Percentiles rank a stretch among this genome's conserved stretches.
Evolutionary conservation across 1,284 basidiomycete genomes (phyloP).

Genomic region (Takashimella koratensis): DNA sequence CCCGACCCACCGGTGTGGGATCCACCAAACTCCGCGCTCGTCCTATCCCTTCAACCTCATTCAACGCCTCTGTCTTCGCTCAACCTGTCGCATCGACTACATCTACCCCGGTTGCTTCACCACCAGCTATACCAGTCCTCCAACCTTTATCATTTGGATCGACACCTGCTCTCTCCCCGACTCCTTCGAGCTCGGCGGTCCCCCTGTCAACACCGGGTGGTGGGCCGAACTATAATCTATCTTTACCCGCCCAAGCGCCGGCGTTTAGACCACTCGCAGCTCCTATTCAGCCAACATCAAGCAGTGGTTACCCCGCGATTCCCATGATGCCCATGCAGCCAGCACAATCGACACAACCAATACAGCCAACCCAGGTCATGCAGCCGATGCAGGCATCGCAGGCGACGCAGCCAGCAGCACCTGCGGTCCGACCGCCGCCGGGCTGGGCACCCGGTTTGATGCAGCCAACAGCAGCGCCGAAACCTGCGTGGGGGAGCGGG

Average conservation of each 20-base stretch:
- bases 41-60: slow-evolving; percentile 35
- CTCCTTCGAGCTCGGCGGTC: background rate
- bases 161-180: background rate
- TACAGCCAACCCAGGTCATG: slow-evolving; percentile 2
- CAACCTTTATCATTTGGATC: too few species aligned
- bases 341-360: slow-evolving; percentile 2
- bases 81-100: background rate
- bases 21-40: slow-evolving; percentile 26
- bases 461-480: slow-evolving; percentile 37
- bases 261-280: background rate
- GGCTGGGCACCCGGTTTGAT: slow-evolving; percentile 41
- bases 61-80: slow-evolving; percentile 38
- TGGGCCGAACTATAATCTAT: slow-evolving; percentile 46
- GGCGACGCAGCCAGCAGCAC: background rate
- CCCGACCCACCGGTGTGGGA: slow-evolving; percentile 2
- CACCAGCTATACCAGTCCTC: background rate
- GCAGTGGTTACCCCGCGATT: too few species aligned
- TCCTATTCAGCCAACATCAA: background rate
- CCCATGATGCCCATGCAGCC: slow-evolving; percentile 1
- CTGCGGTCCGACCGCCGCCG: slow-evolving; percentile 32
- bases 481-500: slow-evolving; percentile 24
- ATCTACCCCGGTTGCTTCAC: slow-evolving; percentile 5
- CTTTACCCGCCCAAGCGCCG: slow-evolving; percentile 33
- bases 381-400: slow-evolving; percentile 4
- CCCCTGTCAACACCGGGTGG: background rate